Conservation (phyloP, 2,329 filamentous ascomycete species). For the Sporothrix sp. region DNA sequence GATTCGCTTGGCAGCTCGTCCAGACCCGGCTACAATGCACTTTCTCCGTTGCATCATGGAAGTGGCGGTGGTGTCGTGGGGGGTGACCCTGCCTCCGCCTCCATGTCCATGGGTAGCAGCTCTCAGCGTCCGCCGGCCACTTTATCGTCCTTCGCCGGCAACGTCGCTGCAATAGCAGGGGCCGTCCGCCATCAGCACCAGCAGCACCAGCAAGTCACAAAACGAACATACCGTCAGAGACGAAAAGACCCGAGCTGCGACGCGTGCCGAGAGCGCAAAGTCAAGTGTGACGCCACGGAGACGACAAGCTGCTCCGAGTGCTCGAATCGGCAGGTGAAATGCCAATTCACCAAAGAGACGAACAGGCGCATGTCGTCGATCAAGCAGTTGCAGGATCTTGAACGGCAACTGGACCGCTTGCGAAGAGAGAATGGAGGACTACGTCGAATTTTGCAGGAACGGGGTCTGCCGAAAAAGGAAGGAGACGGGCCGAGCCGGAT, state of each 20-base stretch:
- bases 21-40: constrained; percentile 30
- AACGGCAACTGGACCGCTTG: constrained; percentile 76
- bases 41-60: constrained; percentile 11
- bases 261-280: constrained; percentile 79
- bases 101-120: not conserved
- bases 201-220: constrained; percentile 55
- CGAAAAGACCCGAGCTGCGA: constrained; percentile 97
- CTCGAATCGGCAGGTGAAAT: constrained; percentile 91
- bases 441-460: constrained; percentile 50
- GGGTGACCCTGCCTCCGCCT: not conserved
- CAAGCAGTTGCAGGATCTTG: constrained; percentile 95
- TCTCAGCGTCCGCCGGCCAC: not conserved
- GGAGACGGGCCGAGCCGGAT: not conserved
- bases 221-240: constrained; percentile 86
- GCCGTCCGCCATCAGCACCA: constrained; percentile 8
- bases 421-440: constrained; percentile 71
- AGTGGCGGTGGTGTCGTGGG: not conserved
- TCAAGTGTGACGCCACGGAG: constrained; percentile 92
- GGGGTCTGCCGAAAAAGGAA: constrained; percentile 26
- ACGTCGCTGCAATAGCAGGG: not conserved
- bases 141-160: not conserved
- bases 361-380: constrained; percentile 98
- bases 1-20: constrained; percentile 49
- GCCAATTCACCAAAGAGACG: constrained; percentile 98
- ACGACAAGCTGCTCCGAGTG: constrained; percentile 95